Conservation (phyloP, 139 green algal genomes). For the Astrephomene gubernaculifera region DNA sequence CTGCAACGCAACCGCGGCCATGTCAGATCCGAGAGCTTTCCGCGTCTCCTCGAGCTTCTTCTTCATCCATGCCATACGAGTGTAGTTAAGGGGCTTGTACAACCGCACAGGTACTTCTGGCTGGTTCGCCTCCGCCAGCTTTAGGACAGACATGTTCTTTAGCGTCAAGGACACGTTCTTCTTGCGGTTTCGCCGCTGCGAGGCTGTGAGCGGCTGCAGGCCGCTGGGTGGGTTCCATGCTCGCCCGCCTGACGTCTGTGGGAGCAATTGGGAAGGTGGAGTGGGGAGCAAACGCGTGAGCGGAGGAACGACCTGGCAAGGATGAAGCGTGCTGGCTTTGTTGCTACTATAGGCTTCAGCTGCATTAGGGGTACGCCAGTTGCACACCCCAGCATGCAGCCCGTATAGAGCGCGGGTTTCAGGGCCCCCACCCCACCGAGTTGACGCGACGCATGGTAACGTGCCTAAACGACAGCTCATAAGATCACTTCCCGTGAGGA, state of each 20-base stretch:
- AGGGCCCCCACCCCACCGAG: too few species aligned
- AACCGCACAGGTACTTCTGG: slow-evolving; percentile 57
- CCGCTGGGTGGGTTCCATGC: slow-evolving; percentile 74
- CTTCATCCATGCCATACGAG: slow-evolving; percentile 45
- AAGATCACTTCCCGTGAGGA: too few species aligned
- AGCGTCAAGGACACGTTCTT: slow-evolving; percentile 58
- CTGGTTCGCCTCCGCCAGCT: slow-evolving; percentile 53
- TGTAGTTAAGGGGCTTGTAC: slow-evolving; percentile 54
- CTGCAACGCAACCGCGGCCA: neutral
- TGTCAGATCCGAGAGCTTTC: neutral
- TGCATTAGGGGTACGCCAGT: too few species aligned
- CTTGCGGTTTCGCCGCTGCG: slow-evolving; percentile 64
- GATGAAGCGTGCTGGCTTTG: too few species aligned
- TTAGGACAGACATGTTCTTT: slow-evolving; percentile 64
- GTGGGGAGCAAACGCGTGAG: too few species aligned
- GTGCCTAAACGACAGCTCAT: too few species aligned
- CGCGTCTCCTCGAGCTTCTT: slow-evolving; percentile 42
- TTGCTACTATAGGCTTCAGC: too few species aligned
- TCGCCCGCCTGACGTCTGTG: slow-evolving; percentile 64
- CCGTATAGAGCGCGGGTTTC: too few species aligned
- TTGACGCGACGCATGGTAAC: too few species aligned
- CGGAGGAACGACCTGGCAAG: too few species aligned
- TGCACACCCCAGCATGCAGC: too few species aligned
- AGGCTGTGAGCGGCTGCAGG: slow-evolving; percentile 50
- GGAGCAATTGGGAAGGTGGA: too few species aligned